These are phyloP conservation scores for Globisporangium solare DNA, from an alignment of 352 stramenopile genomes.

Conservation along the genomic window DNA sequence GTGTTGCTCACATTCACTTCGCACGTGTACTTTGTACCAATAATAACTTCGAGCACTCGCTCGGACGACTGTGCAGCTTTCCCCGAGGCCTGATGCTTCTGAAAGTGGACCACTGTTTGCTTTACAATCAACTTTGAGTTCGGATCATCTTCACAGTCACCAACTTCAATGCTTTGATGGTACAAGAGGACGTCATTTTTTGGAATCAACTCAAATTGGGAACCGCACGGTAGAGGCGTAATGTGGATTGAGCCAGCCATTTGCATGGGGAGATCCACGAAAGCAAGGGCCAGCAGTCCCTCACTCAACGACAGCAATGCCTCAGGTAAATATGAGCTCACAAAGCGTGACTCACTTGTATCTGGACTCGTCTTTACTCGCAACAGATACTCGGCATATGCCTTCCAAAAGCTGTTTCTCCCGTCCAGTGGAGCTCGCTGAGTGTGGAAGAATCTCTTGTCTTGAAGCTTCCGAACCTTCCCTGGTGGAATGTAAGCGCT, in stretches of 20 bases:
- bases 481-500: constrained; percentile 32
- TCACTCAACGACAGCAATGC: constrained; percentile 39
- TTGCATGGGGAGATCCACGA: constrained; percentile 40
- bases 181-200: constrained; percentile 36
- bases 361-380: neutral
- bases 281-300: constrained; percentile 44
- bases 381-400: constrained; percentile 42
- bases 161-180: constrained; percentile 38
- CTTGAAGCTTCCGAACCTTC: constrained; percentile 40
- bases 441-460: constrained; percentile 29
- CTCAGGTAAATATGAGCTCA: constrained; percentile 56
- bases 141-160: constrained; percentile 12
- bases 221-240: constrained; percentile 6
- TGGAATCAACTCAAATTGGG: constrained; percentile 16
- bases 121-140: constrained; percentile 49
- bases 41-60: constrained; percentile 36
- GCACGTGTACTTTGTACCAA: constrained; percentile 42
- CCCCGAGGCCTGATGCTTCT: constrained; percentile 16
- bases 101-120: constrained; percentile 28
- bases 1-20: constrained; percentile 63
- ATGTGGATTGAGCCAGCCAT: constrained; percentile 14
- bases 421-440: constrained; percentile 32
- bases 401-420: constrained; percentile 53
- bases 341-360: constrained; percentile 20
- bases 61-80: neutral